Conservation (phyloP, 106 monocot species). For the Gastrodia elata region DNA sequence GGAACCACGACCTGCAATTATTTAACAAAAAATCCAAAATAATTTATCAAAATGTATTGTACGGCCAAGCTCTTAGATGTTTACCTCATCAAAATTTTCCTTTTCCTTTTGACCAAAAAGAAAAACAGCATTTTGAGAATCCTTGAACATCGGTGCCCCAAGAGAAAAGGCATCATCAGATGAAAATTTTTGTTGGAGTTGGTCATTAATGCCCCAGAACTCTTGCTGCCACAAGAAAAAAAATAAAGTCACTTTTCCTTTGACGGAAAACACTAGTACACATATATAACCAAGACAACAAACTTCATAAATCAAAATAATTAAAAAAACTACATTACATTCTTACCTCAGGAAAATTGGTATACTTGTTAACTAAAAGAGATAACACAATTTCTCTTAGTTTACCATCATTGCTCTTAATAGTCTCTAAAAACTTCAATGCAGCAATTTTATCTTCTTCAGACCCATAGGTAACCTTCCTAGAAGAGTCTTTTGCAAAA, state of each 20-base stretch:
- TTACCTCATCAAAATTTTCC: constrained; percentile 55
- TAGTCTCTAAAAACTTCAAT: constrained; percentile 28
- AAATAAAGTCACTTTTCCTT: background rate
- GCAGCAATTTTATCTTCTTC: constrained; percentile 62
- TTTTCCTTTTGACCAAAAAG: constrained; percentile 38
- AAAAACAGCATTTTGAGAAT: constrained; percentile 40
- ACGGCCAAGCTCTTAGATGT: background rate
- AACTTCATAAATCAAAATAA: background rate
- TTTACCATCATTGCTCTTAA: constrained; percentile 34
- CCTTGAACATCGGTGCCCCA: constrained; percentile 64
- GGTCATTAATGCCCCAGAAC: constrained; percentile 38
- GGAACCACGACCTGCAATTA: constrained; percentile 42
- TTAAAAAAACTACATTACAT: background rate
- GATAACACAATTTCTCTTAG: constrained; percentile 49
- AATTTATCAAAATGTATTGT: background rate
- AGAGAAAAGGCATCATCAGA: constrained; percentile 64
- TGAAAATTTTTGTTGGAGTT: constrained; percentile 65
- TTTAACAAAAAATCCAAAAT: background rate
- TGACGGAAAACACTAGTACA: background rate
- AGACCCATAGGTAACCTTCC: constrained; percentile 41
- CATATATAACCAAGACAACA: background rate
- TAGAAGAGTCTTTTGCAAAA: constrained; percentile 15
- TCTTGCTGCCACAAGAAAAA: constrained; percentile 44
- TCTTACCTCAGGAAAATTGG: constrained; percentile 50
- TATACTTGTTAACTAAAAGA: constrained; percentile 46